Evolutionary conservation across 129 eudicot genomes (phyloP).

Genomic region (Tagetes patula): DNA sequence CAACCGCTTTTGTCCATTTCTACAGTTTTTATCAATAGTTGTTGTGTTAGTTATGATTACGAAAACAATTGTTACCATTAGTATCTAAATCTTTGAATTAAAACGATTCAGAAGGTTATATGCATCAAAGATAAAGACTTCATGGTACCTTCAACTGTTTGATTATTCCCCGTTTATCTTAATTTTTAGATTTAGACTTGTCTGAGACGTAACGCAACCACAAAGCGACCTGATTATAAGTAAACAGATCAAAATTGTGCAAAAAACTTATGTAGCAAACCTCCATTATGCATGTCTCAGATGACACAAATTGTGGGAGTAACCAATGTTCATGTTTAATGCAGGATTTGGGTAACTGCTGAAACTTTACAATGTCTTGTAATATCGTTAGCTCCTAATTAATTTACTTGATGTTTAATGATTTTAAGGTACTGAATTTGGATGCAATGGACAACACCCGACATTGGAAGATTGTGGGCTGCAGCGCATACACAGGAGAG

Average conservation of each 20-base stretch:
- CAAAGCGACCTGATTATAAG: neutral
- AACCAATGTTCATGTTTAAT: constrained; percentile 1
- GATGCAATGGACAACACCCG: constrained; percentile 86
- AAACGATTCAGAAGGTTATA: neutral
- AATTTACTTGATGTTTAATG: constrained; percentile 2
- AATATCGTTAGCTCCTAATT: neutral
- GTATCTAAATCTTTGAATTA: neutral
- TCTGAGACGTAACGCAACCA: neutral
- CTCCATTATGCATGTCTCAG: neutral
- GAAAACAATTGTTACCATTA: neutral
- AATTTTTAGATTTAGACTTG: neutral
- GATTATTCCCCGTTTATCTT: neutral
- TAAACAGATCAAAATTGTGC: neutral
- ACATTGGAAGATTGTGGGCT: constrained; percentile 89
- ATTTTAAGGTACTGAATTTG: constrained; percentile 69
- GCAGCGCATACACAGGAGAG: constrained; percentile 95
- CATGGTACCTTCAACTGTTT: neutral
- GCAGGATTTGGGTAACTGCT: neutral
- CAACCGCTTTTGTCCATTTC: neutral
- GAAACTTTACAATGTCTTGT: constrained; percentile 4
- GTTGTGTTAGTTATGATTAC: neutral
- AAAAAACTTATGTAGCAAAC: neutral
- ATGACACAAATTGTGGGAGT: neutral
- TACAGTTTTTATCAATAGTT: neutral
- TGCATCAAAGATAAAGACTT: neutral